Percentiles rank a stretch among this genome's conserved stretches.
Evolutionary conservation across 345 rosid species (phyloP).

Genomic region (Crucihimalaya himalaica): DNA sequence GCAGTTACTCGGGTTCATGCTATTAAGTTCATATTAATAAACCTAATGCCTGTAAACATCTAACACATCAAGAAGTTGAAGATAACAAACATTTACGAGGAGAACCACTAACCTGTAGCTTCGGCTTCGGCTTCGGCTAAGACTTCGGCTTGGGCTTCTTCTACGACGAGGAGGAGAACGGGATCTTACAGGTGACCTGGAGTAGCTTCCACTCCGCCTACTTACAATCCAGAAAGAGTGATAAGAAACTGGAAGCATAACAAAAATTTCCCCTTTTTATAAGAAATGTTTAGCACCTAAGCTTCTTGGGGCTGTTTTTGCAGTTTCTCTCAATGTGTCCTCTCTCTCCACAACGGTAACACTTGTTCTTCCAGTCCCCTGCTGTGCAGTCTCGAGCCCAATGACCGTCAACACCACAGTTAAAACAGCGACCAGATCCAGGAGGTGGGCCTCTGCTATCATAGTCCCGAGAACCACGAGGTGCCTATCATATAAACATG

Average conservation of each 20-base stretch:
- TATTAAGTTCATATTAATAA: background rate
- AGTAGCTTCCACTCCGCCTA: constrained; percentile 65
- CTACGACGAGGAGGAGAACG: constrained; percentile 73
- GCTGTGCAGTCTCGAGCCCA: constrained; percentile 98
- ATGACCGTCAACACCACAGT: constrained; percentile 94
- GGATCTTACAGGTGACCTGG: constrained; percentile 64
- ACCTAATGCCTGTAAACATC: background rate
- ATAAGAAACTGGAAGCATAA: constrained; percentile 4
- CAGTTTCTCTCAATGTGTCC: constrained; percentile 95
- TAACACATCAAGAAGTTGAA: background rate
- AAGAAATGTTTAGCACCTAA: constrained; percentile 22
- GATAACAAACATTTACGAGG: background rate
- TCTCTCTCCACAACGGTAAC: constrained; percentile 94
- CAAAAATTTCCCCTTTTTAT: background rate
- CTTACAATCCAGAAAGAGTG: background rate
- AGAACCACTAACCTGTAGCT: constrained; percentile 62
- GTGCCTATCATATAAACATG: constrained; percentile 49
- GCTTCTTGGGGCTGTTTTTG: constrained; percentile 75
- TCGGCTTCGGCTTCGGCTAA: constrained; percentile 76
- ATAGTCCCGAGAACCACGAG: constrained; percentile 73
- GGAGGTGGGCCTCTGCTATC: constrained; percentile 92
- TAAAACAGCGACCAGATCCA: constrained; percentile 90
- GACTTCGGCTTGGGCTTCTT: constrained; percentile 77
- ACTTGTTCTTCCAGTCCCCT: constrained; percentile 96
- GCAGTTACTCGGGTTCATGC: background rate